These are phyloP conservation scores for Petunia axillaris DNA, from an alignment of 257 asterid genomes.

Conservation along the genomic window DNA sequence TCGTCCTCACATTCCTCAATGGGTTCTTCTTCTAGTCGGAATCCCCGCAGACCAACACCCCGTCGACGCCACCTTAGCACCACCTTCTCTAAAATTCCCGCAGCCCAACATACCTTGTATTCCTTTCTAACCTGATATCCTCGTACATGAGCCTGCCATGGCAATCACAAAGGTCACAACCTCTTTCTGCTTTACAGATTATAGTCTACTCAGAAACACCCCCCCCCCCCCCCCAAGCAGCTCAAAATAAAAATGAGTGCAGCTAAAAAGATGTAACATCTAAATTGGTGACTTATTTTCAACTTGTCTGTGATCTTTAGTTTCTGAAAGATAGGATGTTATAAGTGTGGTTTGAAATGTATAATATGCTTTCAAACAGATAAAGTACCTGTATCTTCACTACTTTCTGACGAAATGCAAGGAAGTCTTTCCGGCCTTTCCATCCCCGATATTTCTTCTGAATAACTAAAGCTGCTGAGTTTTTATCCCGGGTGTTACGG, in stretches of 20 bases:
- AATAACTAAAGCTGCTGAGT: slow-evolving; percentile 82
- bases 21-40: slow-evolving; percentile 52
- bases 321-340: slow-evolving; percentile 13
- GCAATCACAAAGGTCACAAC: slow-evolving; percentile 21
- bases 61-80: slow-evolving; percentile 85
- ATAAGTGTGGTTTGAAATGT: slow-evolving; percentile 4
- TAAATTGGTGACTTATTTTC: slow-evolving; percentile 16
- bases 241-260: background rate
- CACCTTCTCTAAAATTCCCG: slow-evolving; percentile 86
- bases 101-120: slow-evolving; percentile 91
- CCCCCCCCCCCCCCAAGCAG: background rate
- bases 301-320: background rate
- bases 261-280: slow-evolving; percentile 8
- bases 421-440: slow-evolving; percentile 87
- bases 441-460: slow-evolving; percentile 93
- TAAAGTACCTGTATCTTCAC: slow-evolving; percentile 88
- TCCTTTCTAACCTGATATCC: slow-evolving; percentile 88
- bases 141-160: slow-evolving; percentile 89
- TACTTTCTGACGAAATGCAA: slow-evolving; percentile 82
- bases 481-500: slow-evolving; percentile 57
- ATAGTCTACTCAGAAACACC: background rate
- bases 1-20: slow-evolving; percentile 66
- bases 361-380: slow-evolving; percentile 5
- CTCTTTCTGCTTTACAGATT: slow-evolving; percentile 16
- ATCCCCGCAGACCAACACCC: slow-evolving; percentile 89